phyloP scores from a whole-genome alignment of 257 asterid species.

The Solanum pennellii region DNA sequence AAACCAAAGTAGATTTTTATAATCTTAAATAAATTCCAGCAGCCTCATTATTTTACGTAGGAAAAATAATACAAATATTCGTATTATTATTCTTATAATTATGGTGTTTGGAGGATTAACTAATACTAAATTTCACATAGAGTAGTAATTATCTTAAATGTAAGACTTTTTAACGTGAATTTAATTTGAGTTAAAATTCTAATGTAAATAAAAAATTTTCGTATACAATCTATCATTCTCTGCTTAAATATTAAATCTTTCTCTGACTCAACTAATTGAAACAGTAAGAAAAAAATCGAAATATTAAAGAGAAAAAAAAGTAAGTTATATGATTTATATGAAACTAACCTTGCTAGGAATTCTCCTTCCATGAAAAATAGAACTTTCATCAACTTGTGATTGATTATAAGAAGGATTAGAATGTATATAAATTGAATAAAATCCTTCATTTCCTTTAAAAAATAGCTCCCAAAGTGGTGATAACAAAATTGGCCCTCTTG shows the following conservation, averaged over 20 bases:
- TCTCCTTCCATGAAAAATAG: slow-evolving; percentile 60
- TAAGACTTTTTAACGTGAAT: no score
- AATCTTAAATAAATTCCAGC: neutral
- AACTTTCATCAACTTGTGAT: slow-evolving; percentile 19
- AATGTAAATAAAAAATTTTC: no score
- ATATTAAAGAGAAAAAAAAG: neutral
- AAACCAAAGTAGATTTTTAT: neutral
- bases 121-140: neutral
- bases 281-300: neutral
- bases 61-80: neutral
- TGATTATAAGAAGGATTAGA: slow-evolving; percentile 18
- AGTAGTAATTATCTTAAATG: no score
- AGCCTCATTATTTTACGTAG: neutral
- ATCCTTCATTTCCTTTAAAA: slow-evolving; percentile 23
- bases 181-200: neutral
- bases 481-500: slow-evolving; percentile 20
- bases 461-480: slow-evolving; percentile 38
- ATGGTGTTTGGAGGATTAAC: neutral
- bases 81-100: neutral
- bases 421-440: slow-evolving; percentile 34
- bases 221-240: neutral
- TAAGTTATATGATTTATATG: neutral
- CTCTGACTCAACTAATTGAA: neutral
- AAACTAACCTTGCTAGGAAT: slow-evolving; percentile 73
- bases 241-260: neutral